Evolutionary conservation across 495 filamentous ascomycete species (phyloP).

Genomic region (Tuber indicum): DNA sequence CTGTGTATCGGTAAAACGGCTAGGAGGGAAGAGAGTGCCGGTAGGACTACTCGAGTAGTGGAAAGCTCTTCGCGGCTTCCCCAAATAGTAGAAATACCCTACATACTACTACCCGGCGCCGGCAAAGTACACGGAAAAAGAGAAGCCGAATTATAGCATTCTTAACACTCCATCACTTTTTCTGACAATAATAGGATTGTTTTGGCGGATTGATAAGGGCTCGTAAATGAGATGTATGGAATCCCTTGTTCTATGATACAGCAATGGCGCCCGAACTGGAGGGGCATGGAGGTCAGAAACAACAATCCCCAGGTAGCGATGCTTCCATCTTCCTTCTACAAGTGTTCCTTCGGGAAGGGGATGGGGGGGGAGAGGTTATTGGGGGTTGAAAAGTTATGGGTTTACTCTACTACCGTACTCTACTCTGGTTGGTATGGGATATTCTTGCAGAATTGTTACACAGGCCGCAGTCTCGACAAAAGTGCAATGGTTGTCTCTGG

Average conservation of each 20-base stretch:
- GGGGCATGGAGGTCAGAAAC: constrained; percentile 12
- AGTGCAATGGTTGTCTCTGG: constrained; percentile 23
- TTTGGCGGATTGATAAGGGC: not conserved
- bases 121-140: constrained; percentile 5
- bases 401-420: not conserved
- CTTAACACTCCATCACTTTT: not conserved
- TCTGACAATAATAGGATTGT: not conserved
- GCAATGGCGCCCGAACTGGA: constrained; percentile 14
- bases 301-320: constrained; percentile 22
- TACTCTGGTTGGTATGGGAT: not conserved
- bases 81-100: constrained; percentile 15
- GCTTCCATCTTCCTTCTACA: constrained; percentile 34
- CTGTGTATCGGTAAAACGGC: constrained; percentile 30
- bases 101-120: constrained; percentile 5
- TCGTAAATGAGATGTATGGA: constrained; percentile 12
- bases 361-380: not conserved
- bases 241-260: constrained; percentile 15
- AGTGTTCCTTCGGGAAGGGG: constrained; percentile 22
- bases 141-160: not conserved
- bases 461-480: constrained; percentile 19
- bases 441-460: constrained; percentile 12
- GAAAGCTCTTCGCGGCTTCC: constrained; percentile 10
- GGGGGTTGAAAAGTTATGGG: not conserved
- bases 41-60: not conserved
- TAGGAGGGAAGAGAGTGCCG: constrained; percentile 31